phyloP scores from a whole-genome alignment of 805 yeast genomes.

The Ogataea ganodermae region DNA sequence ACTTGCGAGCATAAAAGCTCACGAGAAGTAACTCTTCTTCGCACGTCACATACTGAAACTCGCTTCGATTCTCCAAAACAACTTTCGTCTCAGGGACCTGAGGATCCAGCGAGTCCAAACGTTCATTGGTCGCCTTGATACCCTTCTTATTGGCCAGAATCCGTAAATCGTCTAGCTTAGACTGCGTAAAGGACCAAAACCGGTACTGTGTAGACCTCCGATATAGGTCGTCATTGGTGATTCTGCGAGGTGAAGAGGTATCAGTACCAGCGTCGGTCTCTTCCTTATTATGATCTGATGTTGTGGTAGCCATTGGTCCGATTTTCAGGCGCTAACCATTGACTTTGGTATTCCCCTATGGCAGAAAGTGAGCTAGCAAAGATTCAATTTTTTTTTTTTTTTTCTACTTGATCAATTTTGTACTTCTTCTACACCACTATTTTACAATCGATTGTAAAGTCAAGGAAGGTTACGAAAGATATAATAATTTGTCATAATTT shows the following conservation, averaged over 20 bases:
- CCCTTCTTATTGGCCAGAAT: slow-evolving; percentile 59
- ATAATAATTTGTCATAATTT: slow-evolving; percentile 6
- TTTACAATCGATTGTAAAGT: too few relatives aligned
- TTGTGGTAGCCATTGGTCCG: slow-evolving; percentile 1
- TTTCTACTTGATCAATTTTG: neutral
- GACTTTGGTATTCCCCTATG: neutral
- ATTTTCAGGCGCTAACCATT: neutral
- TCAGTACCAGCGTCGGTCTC: neutral
- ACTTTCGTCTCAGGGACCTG: slow-evolving; percentile 21
- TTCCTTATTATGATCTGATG: neutral
- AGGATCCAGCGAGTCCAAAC: slow-evolving; percentile 22
- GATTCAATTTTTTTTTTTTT: neutral
- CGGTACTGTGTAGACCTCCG: slow-evolving; percentile 83
- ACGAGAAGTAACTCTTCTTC: slow-evolving; percentile 76
- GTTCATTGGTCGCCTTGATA: slow-evolving; percentile 34
- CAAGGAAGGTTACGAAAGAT: neutral
- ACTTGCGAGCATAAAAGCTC: slow-evolving; percentile 69
- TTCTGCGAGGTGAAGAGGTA: slow-evolving; percentile 31
- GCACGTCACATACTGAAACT: slow-evolving; percentile 48
- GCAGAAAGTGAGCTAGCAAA: too few relatives aligned
- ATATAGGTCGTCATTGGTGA: slow-evolving; percentile 83
- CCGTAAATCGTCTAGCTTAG: slow-evolving; percentile 53
- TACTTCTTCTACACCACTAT: too few relatives aligned
- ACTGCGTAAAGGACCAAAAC: slow-evolving; percentile 78
- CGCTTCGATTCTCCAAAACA: slow-evolving; percentile 21